Evolutionary conservation across 2,329 filamentous ascomycete genomes (phyloP).

Genomic region (Trichophyton simii): DNA sequence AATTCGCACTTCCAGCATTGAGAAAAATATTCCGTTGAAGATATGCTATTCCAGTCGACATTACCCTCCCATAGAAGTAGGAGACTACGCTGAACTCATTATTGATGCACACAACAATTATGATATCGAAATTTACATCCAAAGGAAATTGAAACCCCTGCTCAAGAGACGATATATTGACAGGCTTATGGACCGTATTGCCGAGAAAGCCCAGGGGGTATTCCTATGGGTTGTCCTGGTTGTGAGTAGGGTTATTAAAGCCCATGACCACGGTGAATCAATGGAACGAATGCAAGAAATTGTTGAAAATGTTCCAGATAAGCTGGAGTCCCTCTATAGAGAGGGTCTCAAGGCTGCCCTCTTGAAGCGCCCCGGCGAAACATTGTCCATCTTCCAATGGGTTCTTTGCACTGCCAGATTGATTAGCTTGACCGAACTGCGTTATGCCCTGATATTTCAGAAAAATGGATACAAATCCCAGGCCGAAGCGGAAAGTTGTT

Average conservation of each 20-base stretch:
- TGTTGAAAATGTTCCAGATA: slow-evolving; percentile 15
- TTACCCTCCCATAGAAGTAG: slow-evolving; percentile 31
- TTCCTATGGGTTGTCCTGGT: slow-evolving; percentile 40
- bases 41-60: slow-evolving; percentile 35
- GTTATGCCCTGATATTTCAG: background rate
- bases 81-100: slow-evolving; percentile 20
- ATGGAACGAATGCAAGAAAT: slow-evolving; percentile 24
- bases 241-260: slow-evolving; percentile 35
- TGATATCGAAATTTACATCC: slow-evolving; percentile 18
- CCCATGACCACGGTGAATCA: slow-evolving; percentile 21
- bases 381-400: background rate
- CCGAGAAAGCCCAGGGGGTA: slow-evolving; percentile 29
- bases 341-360: background rate
- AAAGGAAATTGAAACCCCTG: slow-evolving; percentile 6
- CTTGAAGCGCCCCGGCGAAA: background rate
- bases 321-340: background rate
- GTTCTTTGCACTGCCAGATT: background rate
- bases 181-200: slow-evolving; percentile 20
- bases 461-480: background rate
- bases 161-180: slow-evolving; percentile 11
- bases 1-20: slow-evolving; percentile 11
- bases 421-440: background rate
- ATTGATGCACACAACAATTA: slow-evolving; percentile 31
- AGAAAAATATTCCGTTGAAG: background rate
- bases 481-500: background rate